Base-by-base conservation (phyloP, 2,329 filamentous ascomycete genomes). In the Sordariomycetes sp. region DNA sequence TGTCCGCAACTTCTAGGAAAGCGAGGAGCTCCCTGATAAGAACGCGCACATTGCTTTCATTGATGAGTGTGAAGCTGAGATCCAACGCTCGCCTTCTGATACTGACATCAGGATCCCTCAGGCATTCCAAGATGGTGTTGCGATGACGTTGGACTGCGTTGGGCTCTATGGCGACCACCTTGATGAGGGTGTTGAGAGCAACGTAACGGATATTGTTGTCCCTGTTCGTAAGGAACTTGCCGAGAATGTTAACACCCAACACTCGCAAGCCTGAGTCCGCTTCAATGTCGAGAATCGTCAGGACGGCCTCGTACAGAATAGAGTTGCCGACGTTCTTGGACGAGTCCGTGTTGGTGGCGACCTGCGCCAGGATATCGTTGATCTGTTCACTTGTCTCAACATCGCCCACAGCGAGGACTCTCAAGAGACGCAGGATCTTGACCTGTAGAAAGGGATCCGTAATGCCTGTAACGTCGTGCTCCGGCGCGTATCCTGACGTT, bases 141-240 rank as follows among this genome's bases (percentile, higher is more conserved):
- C 93, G 79, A 58, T 98, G 92, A 53, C 92, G 74, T 58, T 98
- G 92, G 3, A 98, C 92, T 4, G 92, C 92, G 54, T 96, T 96
- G 11, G 92, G 92, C 56, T 98, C 92, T 32, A 98, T 88, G 4
- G 92, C 92, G 30, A 98, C 92, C 14, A 98, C 92, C 61, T 95
- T 96, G 63, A 95, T 93, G 32, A 98, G 68, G 0, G 92, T 98
- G 60, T 98, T 98, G 33, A 98, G 69, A 14, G 92, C 92, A 33
- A 98, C 92, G 53, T 98, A 98, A 58, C 92, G 82, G 49, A 98
- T 98, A 55, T 98, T 98, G 69, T 98, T 98, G 61, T 98, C 92
- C 47, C 90, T 81, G 66, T 98, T 98, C n/a, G 88, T 82, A 41
- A 98, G 64, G 63, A 98, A 98, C 56, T 96, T 98, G 55, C 93